Percentiles rank a stretch among this genome's conserved stretches.
Conservation (phyloP, 2,329 filamentous ascomycete species). For the Microascus cirrosus region DNA sequence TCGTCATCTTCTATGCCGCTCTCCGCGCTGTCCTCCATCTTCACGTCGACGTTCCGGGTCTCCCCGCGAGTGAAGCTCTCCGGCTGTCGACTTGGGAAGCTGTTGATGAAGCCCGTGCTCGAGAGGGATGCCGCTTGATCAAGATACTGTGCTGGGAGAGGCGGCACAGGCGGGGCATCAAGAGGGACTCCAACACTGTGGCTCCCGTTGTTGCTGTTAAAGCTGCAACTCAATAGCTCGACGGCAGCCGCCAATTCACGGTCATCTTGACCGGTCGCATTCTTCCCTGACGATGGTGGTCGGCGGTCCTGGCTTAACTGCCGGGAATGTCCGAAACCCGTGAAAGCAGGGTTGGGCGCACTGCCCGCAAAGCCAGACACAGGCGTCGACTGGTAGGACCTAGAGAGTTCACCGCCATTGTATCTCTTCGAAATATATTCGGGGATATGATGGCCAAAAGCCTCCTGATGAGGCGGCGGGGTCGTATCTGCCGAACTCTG, state of each 20-base stretch:
- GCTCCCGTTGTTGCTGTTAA: slow-evolving; percentile 61
- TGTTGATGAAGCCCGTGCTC: slow-evolving; percentile 52
- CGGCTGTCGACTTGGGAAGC: slow-evolving; percentile 47
- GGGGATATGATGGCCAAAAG: slow-evolving; percentile 40
- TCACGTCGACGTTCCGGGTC: slow-evolving; percentile 48
- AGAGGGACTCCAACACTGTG: slow-evolving; percentile 46
- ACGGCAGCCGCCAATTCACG: slow-evolving; percentile 83
- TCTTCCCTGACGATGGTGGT: slow-evolving; percentile 69
- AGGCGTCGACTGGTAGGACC: slow-evolving; percentile 67
- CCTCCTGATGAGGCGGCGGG: slow-evolving; percentile 69
- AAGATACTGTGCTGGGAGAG: slow-evolving; percentile 71
- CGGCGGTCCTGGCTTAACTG: slow-evolving; percentile 67
- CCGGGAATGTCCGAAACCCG: slow-evolving; percentile 47
- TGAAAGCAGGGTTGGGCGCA: slow-evolving; percentile 23
- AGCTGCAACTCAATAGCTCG: slow-evolving; percentile 82
- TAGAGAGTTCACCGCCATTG: slow-evolving; percentile 51
- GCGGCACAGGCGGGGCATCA: slow-evolving; percentile 79
- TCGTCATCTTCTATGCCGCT: slow-evolving; percentile 58
- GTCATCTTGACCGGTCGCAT: slow-evolving; percentile 68
- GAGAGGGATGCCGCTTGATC: slow-evolving; percentile 46
- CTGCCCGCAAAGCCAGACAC: slow-evolving; percentile 37
- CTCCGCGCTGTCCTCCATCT: slow-evolving; percentile 56
- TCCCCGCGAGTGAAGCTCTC: slow-evolving; percentile 56
- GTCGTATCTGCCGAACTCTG: slow-evolving; percentile 87
- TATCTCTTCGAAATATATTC: slow-evolving; percentile 43